Evolutionary conservation across 78 protist species (phyloP), one percentile per base, ranked within the genome.

Genomic region (Emiliania huxleyi): DNA sequence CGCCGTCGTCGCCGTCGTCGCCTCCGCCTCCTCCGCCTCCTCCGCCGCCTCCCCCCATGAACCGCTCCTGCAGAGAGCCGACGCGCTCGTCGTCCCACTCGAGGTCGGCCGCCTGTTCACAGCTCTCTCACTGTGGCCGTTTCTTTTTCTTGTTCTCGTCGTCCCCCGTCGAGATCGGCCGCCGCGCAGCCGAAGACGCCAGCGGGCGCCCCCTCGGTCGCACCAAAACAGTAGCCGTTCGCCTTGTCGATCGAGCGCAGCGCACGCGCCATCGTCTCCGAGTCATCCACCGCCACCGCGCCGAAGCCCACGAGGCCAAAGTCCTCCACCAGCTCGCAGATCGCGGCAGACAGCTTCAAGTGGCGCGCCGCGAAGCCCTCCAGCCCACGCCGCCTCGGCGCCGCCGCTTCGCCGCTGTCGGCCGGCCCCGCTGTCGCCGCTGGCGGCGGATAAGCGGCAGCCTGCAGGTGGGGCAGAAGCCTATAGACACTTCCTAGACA

Each of bases 301-400:
- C 40, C 77, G 73, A 98, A 98, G 42, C 90, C 48, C 0, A 98
- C 98, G 15, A 98, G 95, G 49, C 90, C n/a, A 69, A 69, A 98
- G 71, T 97, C 99, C 22, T 96, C 97, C 0, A 98, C 91, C 5
- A 98, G 55, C 37, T 94, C 94, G 33, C 94, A 88, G 15, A 98
- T 11, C 25, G 96, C 95, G 44, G 79, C 87, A 75, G 56, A 96
- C 21, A 98, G 94, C 77, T 15, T 55, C 55, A 49, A 0, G 93
- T 93, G 90, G 55, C 40, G 4, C n/a, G 5, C 0, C 23, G 48
- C 38, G 38, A 90, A 84, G 81, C 49, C 56, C 43, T 23, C 11
- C 42, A 81, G 45, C 23, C 84, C 69, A 87, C 88, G 94, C 21
- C 11, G 4, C 91, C 81, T 29, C 85, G 92, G 5, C 90, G 44